Evolutionary conservation across 768 basidiomycete genomes (phyloP).

Genomic region (Sarcodon aspratus): DNA sequence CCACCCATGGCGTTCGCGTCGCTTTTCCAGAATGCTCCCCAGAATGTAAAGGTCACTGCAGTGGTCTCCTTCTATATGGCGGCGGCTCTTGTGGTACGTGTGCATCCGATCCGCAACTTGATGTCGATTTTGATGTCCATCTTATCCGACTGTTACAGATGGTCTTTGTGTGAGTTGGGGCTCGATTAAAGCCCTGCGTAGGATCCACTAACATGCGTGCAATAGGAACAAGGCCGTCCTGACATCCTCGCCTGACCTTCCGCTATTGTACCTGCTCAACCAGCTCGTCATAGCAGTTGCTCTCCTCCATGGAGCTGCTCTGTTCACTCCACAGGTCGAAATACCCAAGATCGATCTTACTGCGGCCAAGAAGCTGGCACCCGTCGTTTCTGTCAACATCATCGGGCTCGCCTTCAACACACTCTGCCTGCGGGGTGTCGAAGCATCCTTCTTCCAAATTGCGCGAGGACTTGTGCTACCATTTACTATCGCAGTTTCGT

Average conservation of each 20-base stretch:
- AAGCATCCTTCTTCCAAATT: constrained; percentile 82
- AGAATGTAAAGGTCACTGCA: constrained; percentile 43
- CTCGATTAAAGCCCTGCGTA: not conserved
- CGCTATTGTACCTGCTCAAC: constrained; percentile 54
- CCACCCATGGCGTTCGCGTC: not conserved
- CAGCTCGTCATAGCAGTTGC: constrained; percentile 63
- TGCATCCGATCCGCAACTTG: constrained; percentile 1
- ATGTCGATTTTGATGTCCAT: not conserved
- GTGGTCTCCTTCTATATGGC: constrained; percentile 75
- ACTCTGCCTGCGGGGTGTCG: constrained; percentile 65
- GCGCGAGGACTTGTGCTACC: constrained; percentile 79
- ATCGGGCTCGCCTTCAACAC: constrained; percentile 71
- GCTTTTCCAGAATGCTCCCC: constrained; percentile 14
- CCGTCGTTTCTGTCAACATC: constrained; percentile 61
- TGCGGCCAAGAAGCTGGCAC: constrained; percentile 44
- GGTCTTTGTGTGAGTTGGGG: constrained; percentile 32
- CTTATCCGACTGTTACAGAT: constrained; percentile 22
- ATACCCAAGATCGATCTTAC: constrained; percentile 44
- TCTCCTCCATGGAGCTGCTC: constrained; percentile 44
- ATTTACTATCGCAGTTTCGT: constrained; percentile 67
- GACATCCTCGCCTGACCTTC: constrained; percentile 52
- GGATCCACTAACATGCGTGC: constrained; percentile 4
- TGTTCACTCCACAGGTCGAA: constrained; percentile 36
- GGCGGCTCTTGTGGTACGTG: constrained; percentile 59
- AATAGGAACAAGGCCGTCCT: constrained; percentile 74